Conservation (phyloP, 2,329 filamentous ascomycete genomes). For the Trichoderma brevicompactum region DNA sequence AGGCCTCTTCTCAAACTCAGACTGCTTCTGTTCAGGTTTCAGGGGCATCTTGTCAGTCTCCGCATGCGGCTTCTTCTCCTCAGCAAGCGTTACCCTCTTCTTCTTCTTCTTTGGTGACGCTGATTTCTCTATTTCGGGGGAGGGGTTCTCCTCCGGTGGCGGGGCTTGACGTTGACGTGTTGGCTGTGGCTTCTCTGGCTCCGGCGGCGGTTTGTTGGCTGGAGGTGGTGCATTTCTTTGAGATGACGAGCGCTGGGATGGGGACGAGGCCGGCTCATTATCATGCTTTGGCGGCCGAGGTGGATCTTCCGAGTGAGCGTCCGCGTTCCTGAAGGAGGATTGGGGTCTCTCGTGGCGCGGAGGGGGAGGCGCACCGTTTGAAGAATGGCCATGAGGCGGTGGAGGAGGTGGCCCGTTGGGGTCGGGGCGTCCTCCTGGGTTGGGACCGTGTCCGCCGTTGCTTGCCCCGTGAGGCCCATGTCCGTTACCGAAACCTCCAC, state of each 20-base stretch:
- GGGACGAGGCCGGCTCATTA: slow-evolving; percentile 4
- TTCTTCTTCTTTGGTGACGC: slow-evolving; percentile 30
- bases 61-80: slow-evolving; percentile 6
- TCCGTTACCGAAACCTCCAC: slow-evolving; percentile 17
- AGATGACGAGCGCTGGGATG: slow-evolving; percentile 27
- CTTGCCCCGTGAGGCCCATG: slow-evolving; percentile 19
- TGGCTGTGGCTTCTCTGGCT: slow-evolving; percentile 31
- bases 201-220: slow-evolving; percentile 7
- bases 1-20: not conserved
- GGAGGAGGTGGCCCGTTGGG: slow-evolving; percentile 23
- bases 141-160: slow-evolving; percentile 29
- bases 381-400: slow-evolving; percentile 23
- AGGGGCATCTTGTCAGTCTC: slow-evolving; percentile 18
- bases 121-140: slow-evolving; percentile 33
- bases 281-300: slow-evolving; percentile 17
- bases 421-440: slow-evolving; percentile 31
- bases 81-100: slow-evolving; percentile 3
- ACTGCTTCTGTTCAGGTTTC: slow-evolving; percentile 11
- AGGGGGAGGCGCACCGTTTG: slow-evolving; percentile 19
- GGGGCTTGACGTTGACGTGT: slow-evolving; percentile 34
- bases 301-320: slow-evolving; percentile 13
- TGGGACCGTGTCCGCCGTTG: slow-evolving; percentile 29
- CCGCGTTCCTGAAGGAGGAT: slow-evolving; percentile 14
- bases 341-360: slow-evolving; percentile 28
- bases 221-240: slow-evolving; percentile 24